phyloP scores from a whole-genome alignment of 345 rosid species.

The Nasturtium officinale region DNA sequence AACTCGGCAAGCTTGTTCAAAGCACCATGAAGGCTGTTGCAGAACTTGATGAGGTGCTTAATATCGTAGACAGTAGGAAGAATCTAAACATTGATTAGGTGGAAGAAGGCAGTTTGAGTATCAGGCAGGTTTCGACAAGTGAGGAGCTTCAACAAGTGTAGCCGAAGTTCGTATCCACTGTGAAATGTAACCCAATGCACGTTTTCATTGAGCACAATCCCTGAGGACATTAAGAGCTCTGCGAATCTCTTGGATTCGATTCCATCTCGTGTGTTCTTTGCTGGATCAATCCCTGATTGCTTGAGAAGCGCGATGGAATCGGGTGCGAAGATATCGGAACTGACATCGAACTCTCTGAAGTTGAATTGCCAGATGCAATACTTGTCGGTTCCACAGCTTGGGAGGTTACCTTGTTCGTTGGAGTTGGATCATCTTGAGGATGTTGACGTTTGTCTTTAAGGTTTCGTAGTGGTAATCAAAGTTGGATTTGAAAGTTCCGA shows the following conservation, averaged over 20 bases:
- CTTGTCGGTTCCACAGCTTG: slow-evolving; percentile 74
- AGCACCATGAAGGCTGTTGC: slow-evolving; percentile 89
- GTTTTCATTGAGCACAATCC: slow-evolving; percentile 74
- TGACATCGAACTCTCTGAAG: slow-evolving; percentile 66
- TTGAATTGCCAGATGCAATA: slow-evolving; percentile 92
- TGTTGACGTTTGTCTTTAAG: slow-evolving; percentile 72
- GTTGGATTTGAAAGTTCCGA: slow-evolving; percentile 70
- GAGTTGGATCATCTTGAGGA: slow-evolving; percentile 81
- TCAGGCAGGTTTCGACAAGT: slow-evolving; percentile 70
- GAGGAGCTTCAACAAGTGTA: slow-evolving; percentile 83
- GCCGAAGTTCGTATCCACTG: slow-evolving; percentile 94
- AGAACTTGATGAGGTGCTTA: slow-evolving; percentile 86
- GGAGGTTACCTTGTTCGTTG: slow-evolving; percentile 78
- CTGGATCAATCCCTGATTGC: slow-evolving; percentile 76
- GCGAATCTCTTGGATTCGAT: slow-evolving; percentile 65
- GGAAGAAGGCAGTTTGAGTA: slow-evolving; percentile 61
- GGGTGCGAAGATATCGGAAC: slow-evolving; percentile 62
- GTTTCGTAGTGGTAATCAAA: slow-evolving; percentile 74
- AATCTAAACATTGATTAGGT: slow-evolving; percentile 63
- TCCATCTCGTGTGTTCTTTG: slow-evolving; percentile 63
- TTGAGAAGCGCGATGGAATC: slow-evolving; percentile 82
- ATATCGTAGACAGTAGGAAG: slow-evolving; percentile 80
- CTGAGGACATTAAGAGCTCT: slow-evolving; percentile 85
- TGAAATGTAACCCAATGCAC: slow-evolving; percentile 94
- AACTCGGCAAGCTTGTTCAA: slow-evolving; percentile 84